Percentiles rank a stretch among this genome's conserved stretches.
phyloP scores from a whole-genome alignment of 2,329 filamentous ascomycete species.

The Drechslera avenae region DNA sequence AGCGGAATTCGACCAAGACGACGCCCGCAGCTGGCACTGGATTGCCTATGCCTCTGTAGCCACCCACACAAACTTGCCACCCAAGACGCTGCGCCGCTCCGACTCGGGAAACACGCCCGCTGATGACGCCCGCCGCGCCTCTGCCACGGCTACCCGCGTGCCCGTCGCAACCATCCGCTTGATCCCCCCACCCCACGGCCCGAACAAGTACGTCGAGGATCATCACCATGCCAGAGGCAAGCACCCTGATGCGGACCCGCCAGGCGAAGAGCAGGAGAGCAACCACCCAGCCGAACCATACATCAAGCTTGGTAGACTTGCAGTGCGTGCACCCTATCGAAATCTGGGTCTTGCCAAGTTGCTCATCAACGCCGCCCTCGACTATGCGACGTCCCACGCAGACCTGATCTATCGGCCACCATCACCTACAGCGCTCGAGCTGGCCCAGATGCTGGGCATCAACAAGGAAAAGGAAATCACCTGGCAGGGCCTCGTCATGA shows the following conservation, averaged over 20 bases:
- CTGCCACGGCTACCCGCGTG: conserved; percentile 49
- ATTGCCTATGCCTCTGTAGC: conserved; percentile 74
- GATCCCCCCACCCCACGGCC: conserved; percentile 79
- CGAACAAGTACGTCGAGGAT: conserved; percentile 58
- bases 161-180: conserved; percentile 79
- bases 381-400: conserved; percentile 70
- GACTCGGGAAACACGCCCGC: conserved; percentile 49
- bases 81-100: conserved; percentile 48
- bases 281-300: conserved; percentile 75
- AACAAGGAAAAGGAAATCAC: conserved; percentile 48
- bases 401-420: conserved; percentile 50
- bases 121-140: conserved; percentile 43
- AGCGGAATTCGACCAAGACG: conserved; percentile 81
- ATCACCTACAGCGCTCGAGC: conserved; percentile 48
- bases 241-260: conserved; percentile 39
- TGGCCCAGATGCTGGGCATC: conserved; percentile 53
- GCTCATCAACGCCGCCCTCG: conserved; percentile 69
- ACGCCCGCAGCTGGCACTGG: conserved; percentile 82
- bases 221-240: conserved; percentile 31
- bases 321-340: conserved; percentile 69
- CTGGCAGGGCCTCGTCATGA: conserved; percentile 77
- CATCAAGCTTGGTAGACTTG: conserved; percentile 79
- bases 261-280: conserved; percentile 48
- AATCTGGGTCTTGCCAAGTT: conserved; percentile 67
- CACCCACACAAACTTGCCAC: conserved; percentile 47